A percentile compares a stretch with the other conserved stretches of the same genome.
Conservation (phyloP, 345 rosid species). For the Cardamine resedifolia region DNA sequence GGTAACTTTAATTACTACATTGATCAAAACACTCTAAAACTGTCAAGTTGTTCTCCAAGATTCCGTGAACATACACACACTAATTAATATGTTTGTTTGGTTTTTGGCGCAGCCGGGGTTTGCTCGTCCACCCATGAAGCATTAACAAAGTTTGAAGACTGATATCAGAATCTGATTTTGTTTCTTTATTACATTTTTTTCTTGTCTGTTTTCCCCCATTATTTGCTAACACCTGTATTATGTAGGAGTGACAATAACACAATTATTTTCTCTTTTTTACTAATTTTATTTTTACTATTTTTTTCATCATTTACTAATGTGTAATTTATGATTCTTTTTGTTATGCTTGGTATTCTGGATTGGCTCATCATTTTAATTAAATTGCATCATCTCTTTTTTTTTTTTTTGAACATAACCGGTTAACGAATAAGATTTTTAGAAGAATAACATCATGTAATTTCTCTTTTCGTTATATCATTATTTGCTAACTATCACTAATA, state of each 20-base stretch:
- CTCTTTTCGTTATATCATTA: background rate
- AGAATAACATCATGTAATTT: background rate
- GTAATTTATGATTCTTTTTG: background rate
- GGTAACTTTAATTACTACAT: slow-evolving; percentile 41
- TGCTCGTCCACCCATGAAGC: slow-evolving; percentile 57
- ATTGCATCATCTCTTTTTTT: background rate
- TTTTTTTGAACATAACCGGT: background rate
- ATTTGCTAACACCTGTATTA: slow-evolving; percentile 26
- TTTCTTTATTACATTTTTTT: background rate
- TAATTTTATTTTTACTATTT: background rate
- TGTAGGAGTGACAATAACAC: slow-evolving; percentile 11
- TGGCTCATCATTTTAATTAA: background rate
- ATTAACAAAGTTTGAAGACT: slow-evolving; percentile 18
- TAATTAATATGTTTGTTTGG: slow-evolving; percentile 34
- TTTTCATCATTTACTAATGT: background rate
- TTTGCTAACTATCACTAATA: background rate
- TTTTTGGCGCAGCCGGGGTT: slow-evolving; percentile 77
- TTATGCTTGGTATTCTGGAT: background rate
- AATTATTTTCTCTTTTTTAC: background rate
- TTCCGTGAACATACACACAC: background rate
- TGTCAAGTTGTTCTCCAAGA: background rate
- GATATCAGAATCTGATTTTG: background rate
- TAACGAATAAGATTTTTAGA: background rate
- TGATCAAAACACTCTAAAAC: background rate
- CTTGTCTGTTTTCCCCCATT: background rate